These are phyloP conservation scores for Lactarius akahatsu DNA, from an alignment of 768 basidiomycete species.

Conservation along the genomic window DNA sequence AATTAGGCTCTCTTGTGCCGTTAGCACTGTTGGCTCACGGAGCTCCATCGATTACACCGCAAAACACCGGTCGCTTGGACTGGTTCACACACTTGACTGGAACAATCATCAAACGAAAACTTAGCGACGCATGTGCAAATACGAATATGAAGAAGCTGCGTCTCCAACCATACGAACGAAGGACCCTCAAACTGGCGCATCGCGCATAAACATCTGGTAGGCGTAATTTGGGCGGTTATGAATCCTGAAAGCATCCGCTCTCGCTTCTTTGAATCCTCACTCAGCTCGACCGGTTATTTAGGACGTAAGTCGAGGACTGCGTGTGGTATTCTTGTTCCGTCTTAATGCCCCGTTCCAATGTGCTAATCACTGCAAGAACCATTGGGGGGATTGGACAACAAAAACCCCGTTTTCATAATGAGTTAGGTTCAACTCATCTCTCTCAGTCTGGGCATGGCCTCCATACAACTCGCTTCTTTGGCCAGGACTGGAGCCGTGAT, in stretches of 20 bases:
- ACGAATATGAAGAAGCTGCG: background rate
- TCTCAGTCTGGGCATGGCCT: background rate
- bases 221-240: slow-evolving; percentile 18
- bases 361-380: background rate
- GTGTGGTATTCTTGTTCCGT: background rate
- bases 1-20: background rate
- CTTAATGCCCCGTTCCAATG: background rate
- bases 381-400: background rate
- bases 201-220: background rate
- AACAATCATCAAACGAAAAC: background rate
- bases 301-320: background rate
- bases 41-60: background rate
- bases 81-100: background rate
- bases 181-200: background rate
- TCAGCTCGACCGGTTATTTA: background rate
- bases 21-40: background rate
- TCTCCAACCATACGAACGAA: background rate
- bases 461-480: background rate
- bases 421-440: background rate
- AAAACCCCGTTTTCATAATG: background rate
- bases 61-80: background rate
- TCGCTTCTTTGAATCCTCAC: background rate
- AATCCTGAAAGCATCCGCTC: background rate
- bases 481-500: background rate
- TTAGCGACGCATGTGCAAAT: background rate